Percentiles rank a stretch among this genome's conserved stretches.
Conservation (phyloP, 176 grass and related monocot species). For the Eleusine indica region DNA sequence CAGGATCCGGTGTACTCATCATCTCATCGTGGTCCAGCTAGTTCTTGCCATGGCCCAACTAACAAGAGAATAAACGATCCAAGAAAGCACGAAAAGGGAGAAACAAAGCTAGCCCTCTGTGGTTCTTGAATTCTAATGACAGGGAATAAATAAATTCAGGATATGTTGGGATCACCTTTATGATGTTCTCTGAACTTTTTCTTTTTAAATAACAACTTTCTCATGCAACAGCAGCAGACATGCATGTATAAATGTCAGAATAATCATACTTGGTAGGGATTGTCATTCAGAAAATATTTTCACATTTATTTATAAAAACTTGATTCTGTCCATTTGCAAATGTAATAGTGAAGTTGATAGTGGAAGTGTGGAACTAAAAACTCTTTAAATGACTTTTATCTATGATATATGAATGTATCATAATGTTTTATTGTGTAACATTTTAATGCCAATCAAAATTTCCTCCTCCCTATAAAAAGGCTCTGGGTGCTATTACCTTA, state of each 20-base stretch:
- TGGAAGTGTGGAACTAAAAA: too few species aligned
- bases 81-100: slow-evolving; percentile 6
- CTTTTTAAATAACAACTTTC: background rate
- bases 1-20: slow-evolving; percentile 19
- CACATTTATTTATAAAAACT: too few species aligned
- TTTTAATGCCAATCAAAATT: too few species aligned
- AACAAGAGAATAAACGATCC: slow-evolving; percentile 41
- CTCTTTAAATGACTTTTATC: too few species aligned
- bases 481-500: too few species aligned
- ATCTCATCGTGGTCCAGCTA: background rate
- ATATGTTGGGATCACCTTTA: background rate
- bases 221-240: background rate
- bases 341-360: too few species aligned
- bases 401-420: too few species aligned
- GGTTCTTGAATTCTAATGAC: slow-evolving; percentile 12
- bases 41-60: slow-evolving; percentile 46
- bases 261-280: too few species aligned
- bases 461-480: too few species aligned
- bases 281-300: background rate
- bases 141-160: background rate
- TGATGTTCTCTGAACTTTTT: background rate
- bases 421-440: too few species aligned
- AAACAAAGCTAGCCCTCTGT: background rate
- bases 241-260: background rate
- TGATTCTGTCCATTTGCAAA: background rate